Evolutionary conservation across 2,329 filamentous ascomycete genomes (phyloP).

Genomic region (Mycogone perniciosa): DNA sequence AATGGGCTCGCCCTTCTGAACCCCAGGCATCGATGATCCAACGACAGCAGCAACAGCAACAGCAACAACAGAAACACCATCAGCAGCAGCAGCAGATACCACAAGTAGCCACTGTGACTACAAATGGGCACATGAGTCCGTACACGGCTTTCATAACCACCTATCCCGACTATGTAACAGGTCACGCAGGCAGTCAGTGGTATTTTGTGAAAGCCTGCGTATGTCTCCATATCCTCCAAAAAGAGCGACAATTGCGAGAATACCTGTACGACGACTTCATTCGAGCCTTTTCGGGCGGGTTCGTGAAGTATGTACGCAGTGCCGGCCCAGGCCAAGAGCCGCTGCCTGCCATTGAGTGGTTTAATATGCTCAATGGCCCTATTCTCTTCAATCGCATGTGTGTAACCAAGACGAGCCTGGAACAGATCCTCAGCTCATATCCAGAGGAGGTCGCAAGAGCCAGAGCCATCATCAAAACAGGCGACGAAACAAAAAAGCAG

Average conservation of each 20-base stretch:
- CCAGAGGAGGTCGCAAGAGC: conserved; percentile 24
- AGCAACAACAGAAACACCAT: no score
- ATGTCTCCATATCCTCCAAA: conserved; percentile 34
- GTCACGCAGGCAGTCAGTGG: conserved; percentile 31
- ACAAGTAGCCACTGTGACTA: conserved; percentile 11
- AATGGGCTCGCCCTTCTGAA: no score
- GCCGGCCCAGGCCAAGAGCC: conserved; percentile 20
- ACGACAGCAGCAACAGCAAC: no score
- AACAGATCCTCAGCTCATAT: conserved; percentile 28
- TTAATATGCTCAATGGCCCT: conserved; percentile 23
- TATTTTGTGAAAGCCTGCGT: conserved; percentile 42
- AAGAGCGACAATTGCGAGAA: conserved; percentile 29
- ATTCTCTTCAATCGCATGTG: conserved; percentile 27
- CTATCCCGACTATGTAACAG: conserved; percentile 40
- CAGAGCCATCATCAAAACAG: conserved; percentile 13
- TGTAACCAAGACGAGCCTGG: conserved; percentile 31
- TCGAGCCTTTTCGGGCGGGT: conserved; percentile 36
- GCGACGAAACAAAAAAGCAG: neutral
- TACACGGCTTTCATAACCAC: conserved; percentile 33
- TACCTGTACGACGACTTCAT: conserved; percentile 50
- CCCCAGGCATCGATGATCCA: no score
- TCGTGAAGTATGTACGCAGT: conserved; percentile 33
- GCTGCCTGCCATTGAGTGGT: conserved; percentile 38
- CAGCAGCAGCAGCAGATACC: conserved; percentile 13
- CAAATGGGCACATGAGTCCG: conserved; percentile 16